phyloP scores from a whole-genome alignment of 305 asterid genomes.

The Rubia tinctorum region DNA sequence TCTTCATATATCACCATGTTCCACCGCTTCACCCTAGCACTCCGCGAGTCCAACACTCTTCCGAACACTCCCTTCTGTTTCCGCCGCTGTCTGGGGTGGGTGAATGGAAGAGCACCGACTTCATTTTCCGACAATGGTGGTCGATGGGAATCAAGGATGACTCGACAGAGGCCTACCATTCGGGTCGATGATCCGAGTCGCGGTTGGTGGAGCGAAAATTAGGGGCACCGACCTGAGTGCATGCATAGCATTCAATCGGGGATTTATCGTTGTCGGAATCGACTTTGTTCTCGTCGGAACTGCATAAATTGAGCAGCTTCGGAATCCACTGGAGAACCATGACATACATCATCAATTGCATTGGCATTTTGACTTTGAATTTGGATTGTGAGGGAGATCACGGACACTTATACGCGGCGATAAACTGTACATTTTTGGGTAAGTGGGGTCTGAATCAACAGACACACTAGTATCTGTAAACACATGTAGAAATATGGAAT shows the following conservation, averaged over 20 bases:
- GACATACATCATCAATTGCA: neutral
- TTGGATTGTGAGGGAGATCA: neutral
- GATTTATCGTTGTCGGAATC: slow-evolving; percentile 12
- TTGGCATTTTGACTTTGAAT: neutral
- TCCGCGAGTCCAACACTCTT: slow-evolving; percentile 70
- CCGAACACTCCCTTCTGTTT: slow-evolving; percentile 27
- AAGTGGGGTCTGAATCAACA: neutral
- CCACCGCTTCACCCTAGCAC: slow-evolving; percentile 80
- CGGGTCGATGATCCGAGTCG: slow-evolving; percentile 62
- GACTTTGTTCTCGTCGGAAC: neutral
- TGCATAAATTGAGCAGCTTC: neutral
- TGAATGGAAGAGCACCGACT: neutral
- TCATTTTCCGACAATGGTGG: slow-evolving; percentile 29
- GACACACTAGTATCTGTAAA: neutral
- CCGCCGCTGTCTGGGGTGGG: neutral
- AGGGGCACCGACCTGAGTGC: slow-evolving; percentile 84
- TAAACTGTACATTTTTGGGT: neutral
- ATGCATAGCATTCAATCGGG: slow-evolving; percentile 70
- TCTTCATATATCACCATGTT: slow-evolving; percentile 72
- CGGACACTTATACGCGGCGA: neutral
- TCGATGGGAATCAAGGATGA: slow-evolving; percentile 64
- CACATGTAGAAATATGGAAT: neutral
- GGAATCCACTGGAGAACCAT: slow-evolving; percentile 12
- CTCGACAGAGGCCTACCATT: slow-evolving; percentile 92
- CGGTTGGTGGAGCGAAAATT: slow-evolving; percentile 91